Percentiles rank a stretch among this genome's conserved stretches.
Evolutionary conservation across 2,329 filamentous ascomycete species (phyloP).

Genomic region (Paecilomyces formosus): DNA sequence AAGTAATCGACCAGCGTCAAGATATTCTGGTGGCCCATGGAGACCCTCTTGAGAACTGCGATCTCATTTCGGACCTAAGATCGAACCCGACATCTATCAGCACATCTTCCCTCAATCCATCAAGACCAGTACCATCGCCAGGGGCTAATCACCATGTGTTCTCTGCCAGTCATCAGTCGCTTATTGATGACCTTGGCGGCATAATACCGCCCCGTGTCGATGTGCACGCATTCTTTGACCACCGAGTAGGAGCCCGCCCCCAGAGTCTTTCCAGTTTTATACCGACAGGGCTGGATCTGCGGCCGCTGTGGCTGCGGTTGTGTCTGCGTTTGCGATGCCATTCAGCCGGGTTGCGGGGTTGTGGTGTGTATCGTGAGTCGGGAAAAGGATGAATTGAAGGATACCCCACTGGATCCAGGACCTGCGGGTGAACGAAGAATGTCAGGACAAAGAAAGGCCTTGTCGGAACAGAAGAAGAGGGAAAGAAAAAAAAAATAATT

Average conservation of each 20-base stretch:
- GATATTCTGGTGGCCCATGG: constrained; percentile 98
- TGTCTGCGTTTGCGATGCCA: constrained; percentile 23
- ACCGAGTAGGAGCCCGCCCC: constrained; percentile 96
- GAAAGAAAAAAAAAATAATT: no score
- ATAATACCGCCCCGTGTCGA: constrained; percentile 96
- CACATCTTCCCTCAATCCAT: neutral
- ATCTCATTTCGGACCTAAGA: constrained; percentile 90
- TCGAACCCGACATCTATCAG: constrained; percentile 2
- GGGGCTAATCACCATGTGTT: constrained; percentile 74
- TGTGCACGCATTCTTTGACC: constrained; percentile 98
- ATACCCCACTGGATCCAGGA: neutral
- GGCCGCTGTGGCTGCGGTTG: constrained; percentile 32
- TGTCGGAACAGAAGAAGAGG: neutral
- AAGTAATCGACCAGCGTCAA: constrained; percentile 98
- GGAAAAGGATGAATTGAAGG: neutral
- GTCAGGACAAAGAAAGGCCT: neutral
- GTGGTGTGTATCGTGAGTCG: neutral
- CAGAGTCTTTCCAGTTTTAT: constrained; percentile 97
- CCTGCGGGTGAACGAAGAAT: neutral
- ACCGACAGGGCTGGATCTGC: constrained; percentile 87
- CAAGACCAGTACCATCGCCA: neutral
- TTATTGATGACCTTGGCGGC: constrained; percentile 99
- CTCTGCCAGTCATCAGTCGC: constrained; percentile 88
- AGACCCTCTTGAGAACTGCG: constrained; percentile 93
- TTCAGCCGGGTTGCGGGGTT: constrained; percentile 6